Base-by-base conservation (phyloP, 1,284 basidiomycete genomes). In the Spongispora temasekensis region DNA sequence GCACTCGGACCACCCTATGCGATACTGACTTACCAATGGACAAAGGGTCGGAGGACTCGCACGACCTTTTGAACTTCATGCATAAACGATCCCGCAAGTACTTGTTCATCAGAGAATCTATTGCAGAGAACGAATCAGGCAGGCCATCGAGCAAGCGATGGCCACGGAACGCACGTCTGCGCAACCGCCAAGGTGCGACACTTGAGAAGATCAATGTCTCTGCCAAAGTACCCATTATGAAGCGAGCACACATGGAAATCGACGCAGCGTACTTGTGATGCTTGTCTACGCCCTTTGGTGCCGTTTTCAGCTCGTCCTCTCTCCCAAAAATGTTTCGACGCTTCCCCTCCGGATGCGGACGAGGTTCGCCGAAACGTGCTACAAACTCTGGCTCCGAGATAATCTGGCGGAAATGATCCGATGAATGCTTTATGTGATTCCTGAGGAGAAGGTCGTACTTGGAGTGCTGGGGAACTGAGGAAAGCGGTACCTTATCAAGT, bases 271-370 rank as follows among this genome's bases (percentile, higher is more conserved):
- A 90, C 90, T 80, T 79, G 71, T 97, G 94, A 23, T 80, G 81
- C 75, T 94, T 96, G 58, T 86, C 84, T n/a, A 95, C 76, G 0
- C 94, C 94, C 71, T 95, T 95, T 1, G 94, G 94, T 12, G 94
- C 92, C 3, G 86, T 85, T 76, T 95, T 96, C 54, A 95, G 78
- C 70, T 92, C 88, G 67, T 93, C 93, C 4, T 93, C 90, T 60
- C 75, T 74, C 1, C 94, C 94, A 74, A 94, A 95, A 4, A 96
- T 84, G 70, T 83, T 95, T 70, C 84, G 83, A 55, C 86, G 76
- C 59, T 79, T 72, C 34, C 90, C 89, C 52, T 88, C 82, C 5
- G 83, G 78, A 67, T 84, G 79, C 1, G 87, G 86, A 51, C 78
- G 79, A 1, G 93, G 80, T 57, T 85, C 77, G 1, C 94, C 94